Conservation (phyloP, 371 early-diverging fungal genomes). For the Actinomortierella wolfii region DNA sequence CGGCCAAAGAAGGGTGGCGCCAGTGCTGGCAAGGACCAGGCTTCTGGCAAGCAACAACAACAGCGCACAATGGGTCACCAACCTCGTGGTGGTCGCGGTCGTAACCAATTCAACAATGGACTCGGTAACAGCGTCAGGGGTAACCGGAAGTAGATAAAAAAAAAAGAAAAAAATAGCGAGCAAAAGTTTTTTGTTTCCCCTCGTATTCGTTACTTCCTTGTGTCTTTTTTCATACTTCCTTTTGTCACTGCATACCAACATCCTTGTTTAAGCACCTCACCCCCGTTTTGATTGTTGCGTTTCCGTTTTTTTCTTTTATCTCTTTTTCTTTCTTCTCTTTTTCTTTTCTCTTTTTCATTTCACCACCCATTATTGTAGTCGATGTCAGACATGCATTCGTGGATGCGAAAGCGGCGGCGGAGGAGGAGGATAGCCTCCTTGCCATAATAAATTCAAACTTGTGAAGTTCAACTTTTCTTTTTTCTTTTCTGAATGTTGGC, state of each 20-base stretch:
- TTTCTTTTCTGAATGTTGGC: not conserved
- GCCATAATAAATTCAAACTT: not conserved
- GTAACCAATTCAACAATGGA: constrained; percentile 52
- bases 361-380: not conserved
- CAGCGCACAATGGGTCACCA: constrained; percentile 43
- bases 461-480: not conserved
- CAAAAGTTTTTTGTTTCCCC: not conserved
- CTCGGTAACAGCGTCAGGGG: constrained; percentile 53
- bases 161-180: not conserved
- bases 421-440: not conserved
- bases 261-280: not conserved
- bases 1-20: constrained; percentile 51
- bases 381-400: not conserved
- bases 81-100: constrained; percentile 43
- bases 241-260: not conserved
- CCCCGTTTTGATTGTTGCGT: not conserved
- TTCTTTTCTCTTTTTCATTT: not conserved
- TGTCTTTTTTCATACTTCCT: not conserved
- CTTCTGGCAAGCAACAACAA: constrained; percentile 35
- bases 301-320: not conserved
- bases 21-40: constrained; percentile 41
- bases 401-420: not conserved
- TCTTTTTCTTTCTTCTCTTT: not conserved
- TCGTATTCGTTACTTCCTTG: not conserved
- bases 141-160: constrained; percentile 28